These are phyloP conservation scores for Ceratonia siliqua DNA, from an alignment of 306 rosid genomes.

Conservation along the genomic window DNA sequence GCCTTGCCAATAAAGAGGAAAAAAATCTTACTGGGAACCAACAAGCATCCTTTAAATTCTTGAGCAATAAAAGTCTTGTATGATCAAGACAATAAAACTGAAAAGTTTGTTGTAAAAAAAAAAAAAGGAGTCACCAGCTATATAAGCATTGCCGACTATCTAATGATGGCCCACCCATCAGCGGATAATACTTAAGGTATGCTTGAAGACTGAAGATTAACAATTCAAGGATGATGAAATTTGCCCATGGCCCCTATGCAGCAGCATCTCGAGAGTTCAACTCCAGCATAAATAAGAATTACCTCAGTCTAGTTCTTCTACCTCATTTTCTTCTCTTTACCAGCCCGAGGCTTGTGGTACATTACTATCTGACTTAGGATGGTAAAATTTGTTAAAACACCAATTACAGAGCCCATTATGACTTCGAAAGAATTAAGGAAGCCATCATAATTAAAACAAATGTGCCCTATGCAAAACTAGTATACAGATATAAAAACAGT, in stretches of 20 bases:
- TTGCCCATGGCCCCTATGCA: neutral
- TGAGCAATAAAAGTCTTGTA: neutral
- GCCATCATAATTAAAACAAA: conserved; percentile 17
- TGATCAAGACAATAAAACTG: neutral
- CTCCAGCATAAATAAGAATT: too few relatives aligned
- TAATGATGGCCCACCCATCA: neutral
- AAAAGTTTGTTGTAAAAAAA: neutral
- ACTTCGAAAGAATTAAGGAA: conserved; percentile 60
- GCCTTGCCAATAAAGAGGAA: neutral
- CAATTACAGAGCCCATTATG: conserved; percentile 70
- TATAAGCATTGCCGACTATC: neutral
- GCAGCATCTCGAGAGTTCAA: neutral
- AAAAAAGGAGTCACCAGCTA: neutral
- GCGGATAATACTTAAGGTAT: too few relatives aligned
- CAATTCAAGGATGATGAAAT: conserved; percentile 13
- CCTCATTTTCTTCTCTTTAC: conserved; percentile 72
- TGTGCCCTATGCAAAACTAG: neutral
- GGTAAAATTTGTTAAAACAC: conserved; percentile 67
- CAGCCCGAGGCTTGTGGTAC: conserved; percentile 59
- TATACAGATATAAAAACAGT: neutral
- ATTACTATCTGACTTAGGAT: conserved; percentile 71
- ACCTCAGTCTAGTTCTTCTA: too few relatives aligned
- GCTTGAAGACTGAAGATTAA: neutral
- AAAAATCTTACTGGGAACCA: conserved; percentile 18
- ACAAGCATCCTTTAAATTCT: conserved; percentile 1